Base-by-base conservation (phyloP, 108 stramenopile species). In the Epithemia pelagica region DNA sequence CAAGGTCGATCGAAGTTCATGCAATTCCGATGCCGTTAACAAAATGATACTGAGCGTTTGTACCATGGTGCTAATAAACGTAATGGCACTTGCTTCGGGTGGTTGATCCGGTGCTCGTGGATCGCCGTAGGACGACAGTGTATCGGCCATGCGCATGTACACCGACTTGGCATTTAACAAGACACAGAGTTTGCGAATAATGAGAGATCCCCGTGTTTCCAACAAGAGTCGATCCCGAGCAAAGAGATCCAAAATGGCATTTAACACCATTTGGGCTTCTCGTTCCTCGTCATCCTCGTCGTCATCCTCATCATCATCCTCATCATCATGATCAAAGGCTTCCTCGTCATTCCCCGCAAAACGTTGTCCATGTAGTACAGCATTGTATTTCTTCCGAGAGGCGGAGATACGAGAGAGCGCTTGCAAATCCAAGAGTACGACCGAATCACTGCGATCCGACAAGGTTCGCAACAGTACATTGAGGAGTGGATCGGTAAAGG, bases 1-100 rank as follows among this genome's bases (percentile, higher is more conserved):
- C 28, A 96, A 78, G 21, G 78, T 69, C 7, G 76, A 78, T 28
- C 98, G 78, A 30, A 99, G 65, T 51, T 90, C 93, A n/a, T 84
- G 82, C 22, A 99, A 76, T 75, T 99, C 98, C 25, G 85, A 82
- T 7, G 97, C 97, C 25, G 99, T 99, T 22, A 99, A 80, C 24
- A 99, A 74, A 58, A 99, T 97, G 20, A 99, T 79, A 67, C 95
- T 97, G 26, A 99, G 90, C 7, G 96, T 95, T 78, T 99, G 96
- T 2, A 99, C 95, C 96, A 99, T 97, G 23, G 97, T 90, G 30
- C 86, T 79, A 25, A 89, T 84, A 74, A 99, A 99, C 69, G 96
- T 90, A 46, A 96, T 59, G 0, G 89, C 87, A n/a, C 59, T 58
- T 0, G 30, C 69, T n/a, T 85, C 82, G 21, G 63, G 73, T 29